Percentiles rank a stretch among this genome's conserved stretches.
These are phyloP conservation scores for Psidium friedrichsthalianum DNA, from an alignment of 345 rosid species.

Conservation along the genomic window DNA sequence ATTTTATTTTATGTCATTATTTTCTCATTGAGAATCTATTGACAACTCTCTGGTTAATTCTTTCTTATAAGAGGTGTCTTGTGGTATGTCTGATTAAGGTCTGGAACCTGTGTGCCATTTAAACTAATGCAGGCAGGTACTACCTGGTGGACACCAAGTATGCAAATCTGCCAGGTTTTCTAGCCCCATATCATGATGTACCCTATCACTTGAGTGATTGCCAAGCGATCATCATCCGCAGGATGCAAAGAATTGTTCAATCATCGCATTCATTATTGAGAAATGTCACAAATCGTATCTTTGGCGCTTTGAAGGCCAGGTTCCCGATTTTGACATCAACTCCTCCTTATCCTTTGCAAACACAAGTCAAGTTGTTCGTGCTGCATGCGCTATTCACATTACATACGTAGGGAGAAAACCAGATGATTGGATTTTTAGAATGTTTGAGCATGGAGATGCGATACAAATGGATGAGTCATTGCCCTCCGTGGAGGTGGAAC, in stretches of 20 bases:
- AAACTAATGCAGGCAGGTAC: slow-evolving; percentile 51
- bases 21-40: not conserved
- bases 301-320: slow-evolving; percentile 69
- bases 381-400: slow-evolving; percentile 74
- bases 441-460: slow-evolving; percentile 26
- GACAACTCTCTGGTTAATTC: not conserved
- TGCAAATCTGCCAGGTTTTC: slow-evolving; percentile 64
- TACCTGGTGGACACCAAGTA: slow-evolving; percentile 64
- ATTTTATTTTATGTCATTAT: not conserved
- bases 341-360: slow-evolving; percentile 85
- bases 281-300: slow-evolving; percentile 31
- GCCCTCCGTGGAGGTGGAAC: slow-evolving; percentile 27
- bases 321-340: slow-evolving; percentile 76
- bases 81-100: not conserved
- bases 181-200: slow-evolving; percentile 50
- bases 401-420: slow-evolving; percentile 65
- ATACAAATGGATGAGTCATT: slow-evolving; percentile 26
- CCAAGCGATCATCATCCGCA: slow-evolving; percentile 34
- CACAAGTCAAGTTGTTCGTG: slow-evolving; percentile 86
- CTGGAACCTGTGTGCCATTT: not conserved
- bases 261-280: slow-evolving; percentile 54
- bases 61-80: not conserved
- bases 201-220: slow-evolving; percentile 24
- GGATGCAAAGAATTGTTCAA: slow-evolving; percentile 62
- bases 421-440: slow-evolving; percentile 53